Base-by-base conservation (phyloP, 495 filamentous ascomycete genomes). In the Trichoderma gamsii region DNA sequence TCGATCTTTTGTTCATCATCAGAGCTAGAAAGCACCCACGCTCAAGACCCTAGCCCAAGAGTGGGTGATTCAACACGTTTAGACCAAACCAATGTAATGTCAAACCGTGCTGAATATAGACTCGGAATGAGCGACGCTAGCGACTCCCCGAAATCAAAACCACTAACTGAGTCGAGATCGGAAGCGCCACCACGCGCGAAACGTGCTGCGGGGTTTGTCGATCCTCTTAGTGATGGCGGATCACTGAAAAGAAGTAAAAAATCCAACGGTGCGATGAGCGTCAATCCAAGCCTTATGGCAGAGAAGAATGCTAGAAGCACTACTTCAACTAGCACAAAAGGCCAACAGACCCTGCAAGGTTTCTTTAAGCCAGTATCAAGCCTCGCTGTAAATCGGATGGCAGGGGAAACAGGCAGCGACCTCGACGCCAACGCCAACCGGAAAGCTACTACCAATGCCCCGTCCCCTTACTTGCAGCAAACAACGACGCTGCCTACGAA, bases 301-400 rank as follows among this genome's bases (percentile, higher is more conserved):
- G 32, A 35, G 32, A 35, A 35, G 32, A 35, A 35, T 35, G 32
- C 32, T 35, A 35, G 32, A 35, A 35, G 32, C 32, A 35, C 32
- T 35, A 35, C 32, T 35, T 2, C 32, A 35, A 6, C 32, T 35
- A 6, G 32, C 32, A 35, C 56, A 61, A 61, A 32, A 61, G 65
- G 65, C 2, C 93, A 97, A 75, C 87, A 89, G 72, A 93, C 85
- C 41, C 80, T 97, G 0, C 90, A 83, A 76, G 90, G 91, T 8
- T 97, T 97, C 79, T 96, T 97, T 79, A 88, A 88, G 68, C 83
- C 87, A 13, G 44, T 46, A 9, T 13, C 44, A n/a, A 46, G 44
- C 18, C 32, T 35, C 32, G 32, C 32, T 6, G 32, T 35, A 35
- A 35, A 35, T 6, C 32, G 32, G 32, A 35, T 35, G 32, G 32